Conservation (phyloP, 352 stramenopile species). For the Phytophthora boehmeriae region DNA sequence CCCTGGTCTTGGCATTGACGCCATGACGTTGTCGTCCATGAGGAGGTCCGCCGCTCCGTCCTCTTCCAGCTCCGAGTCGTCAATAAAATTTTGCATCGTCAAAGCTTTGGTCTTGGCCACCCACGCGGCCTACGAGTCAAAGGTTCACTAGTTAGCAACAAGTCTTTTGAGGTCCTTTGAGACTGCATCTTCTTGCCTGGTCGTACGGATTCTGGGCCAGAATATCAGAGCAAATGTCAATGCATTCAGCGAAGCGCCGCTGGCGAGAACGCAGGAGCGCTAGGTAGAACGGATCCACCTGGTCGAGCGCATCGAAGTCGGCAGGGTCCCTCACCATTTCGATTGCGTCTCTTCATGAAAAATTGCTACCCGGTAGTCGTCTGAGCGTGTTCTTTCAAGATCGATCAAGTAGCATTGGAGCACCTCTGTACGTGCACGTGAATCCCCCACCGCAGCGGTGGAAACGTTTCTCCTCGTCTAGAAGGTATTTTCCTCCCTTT, state of each 20-base stretch:
- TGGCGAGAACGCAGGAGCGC: slow-evolving; percentile 78
- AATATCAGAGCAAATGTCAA: slow-evolving; percentile 86
- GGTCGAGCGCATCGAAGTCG: slow-evolving; percentile 52
- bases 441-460: slow-evolving; percentile 13
- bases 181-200: slow-evolving; percentile 39
- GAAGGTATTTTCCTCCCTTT: slow-evolving; percentile 50
- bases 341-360: slow-evolving; percentile 15
- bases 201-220: slow-evolving; percentile 88
- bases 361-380: background rate
- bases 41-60: slow-evolving; percentile 90
- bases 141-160: background rate
- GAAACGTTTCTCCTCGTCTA: slow-evolving; percentile 30
- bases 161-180: background rate
- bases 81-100: slow-evolving; percentile 89
- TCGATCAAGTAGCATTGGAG: background rate
- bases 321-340: slow-evolving; percentile 9
- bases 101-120: slow-evolving; percentile 91
- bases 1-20: slow-evolving; percentile 83
- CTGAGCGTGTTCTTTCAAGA: background rate
- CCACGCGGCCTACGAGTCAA: slow-evolving; percentile 76
- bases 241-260: slow-evolving; percentile 80
- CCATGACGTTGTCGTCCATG: slow-evolving; percentile 94
- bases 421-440: background rate
- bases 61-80: slow-evolving; percentile 93
- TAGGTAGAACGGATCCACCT: slow-evolving; percentile 91